Evolutionary conservation across 2,329 filamentous ascomycete species (phyloP).

Genomic region (Sphaerostilbella broomeana): DNA sequence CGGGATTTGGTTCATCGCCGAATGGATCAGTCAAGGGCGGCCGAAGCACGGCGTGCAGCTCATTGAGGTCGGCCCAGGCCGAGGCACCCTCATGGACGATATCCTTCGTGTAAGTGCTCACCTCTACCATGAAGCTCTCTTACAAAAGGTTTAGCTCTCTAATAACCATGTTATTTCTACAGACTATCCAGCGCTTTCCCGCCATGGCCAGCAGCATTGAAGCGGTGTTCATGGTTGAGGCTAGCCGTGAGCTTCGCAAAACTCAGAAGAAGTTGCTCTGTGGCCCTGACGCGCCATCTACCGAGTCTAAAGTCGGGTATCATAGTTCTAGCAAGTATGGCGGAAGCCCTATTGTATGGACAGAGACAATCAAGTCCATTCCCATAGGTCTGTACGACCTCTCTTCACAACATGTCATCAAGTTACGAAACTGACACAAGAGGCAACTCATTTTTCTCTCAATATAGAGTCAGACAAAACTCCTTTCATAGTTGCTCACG

Average conservation of each 20-base stretch:
- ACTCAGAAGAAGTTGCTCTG: conserved; percentile 79
- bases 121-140: neutral
- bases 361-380: conserved; percentile 79
- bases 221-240: conserved; percentile 88
- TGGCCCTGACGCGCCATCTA: conserved; percentile 58
- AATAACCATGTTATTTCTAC: neutral
- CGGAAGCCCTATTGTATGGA: conserved; percentile 74
- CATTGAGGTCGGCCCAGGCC: conserved; percentile 88
- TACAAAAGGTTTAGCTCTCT: too few species aligned
- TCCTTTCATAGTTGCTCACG: conserved; percentile 92
- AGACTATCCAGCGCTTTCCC: conserved; percentile 83
- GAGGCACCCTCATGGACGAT: conserved; percentile 96
- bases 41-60: conserved; percentile 71
- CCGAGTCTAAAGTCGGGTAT: conserved; percentile 66
- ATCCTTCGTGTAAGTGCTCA: conserved; percentile 65
- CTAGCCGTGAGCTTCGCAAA: conserved; percentile 70
- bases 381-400: conserved; percentile 48
- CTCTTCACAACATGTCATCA: neutral
- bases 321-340: conserved; percentile 71
- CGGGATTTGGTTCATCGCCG: conserved; percentile 89
- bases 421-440: neutral
- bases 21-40: conserved; percentile 89
- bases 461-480: conserved; percentile 56
- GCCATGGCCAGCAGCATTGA: conserved; percentile 70
- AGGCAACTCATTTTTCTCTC: neutral